These are phyloP conservation scores for Helichrysum umbraculigerum DNA, from an alignment of 129 eudicot genomes.

Conservation along the genomic window DNA sequence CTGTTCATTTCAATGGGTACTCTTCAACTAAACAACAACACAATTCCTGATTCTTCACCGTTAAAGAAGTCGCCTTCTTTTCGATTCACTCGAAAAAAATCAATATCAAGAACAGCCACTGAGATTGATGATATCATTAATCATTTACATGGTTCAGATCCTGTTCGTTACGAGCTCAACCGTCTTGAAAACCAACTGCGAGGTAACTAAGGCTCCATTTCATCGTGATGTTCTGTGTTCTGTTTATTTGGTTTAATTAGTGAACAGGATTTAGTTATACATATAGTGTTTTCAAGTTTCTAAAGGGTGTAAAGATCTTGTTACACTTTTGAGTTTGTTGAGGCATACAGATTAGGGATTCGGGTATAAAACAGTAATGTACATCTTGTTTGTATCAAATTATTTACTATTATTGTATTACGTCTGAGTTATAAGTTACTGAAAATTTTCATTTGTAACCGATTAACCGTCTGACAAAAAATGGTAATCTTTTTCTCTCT, in stretches of 20 bases:
- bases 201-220: slow-evolving; percentile 36
- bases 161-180: slow-evolving; percentile 74
- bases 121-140: slow-evolving; percentile 57
- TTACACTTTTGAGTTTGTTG: slow-evolving; percentile 1
- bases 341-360: background rate
- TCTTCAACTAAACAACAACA: slow-evolving; percentile 26
- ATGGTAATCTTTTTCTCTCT: too few species aligned
- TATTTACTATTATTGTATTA: too few species aligned
- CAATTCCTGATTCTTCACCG: slow-evolving; percentile 32
- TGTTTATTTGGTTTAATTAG: background rate
- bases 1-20: slow-evolving; percentile 41
- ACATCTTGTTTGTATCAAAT: too few species aligned
- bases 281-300: background rate
- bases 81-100: slow-evolving; percentile 42
- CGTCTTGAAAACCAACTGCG: slow-evolving; percentile 80
- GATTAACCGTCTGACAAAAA: too few species aligned
- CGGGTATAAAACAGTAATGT: too few species aligned
- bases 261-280: background rate
- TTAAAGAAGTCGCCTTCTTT: slow-evolving; percentile 45
- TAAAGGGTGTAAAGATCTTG: background rate
- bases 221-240: background rate
- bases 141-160: slow-evolving; percentile 77
- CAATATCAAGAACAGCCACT: slow-evolving; percentile 51
- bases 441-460: too few species aligned
- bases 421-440: too few species aligned